Evolutionary conservation across 1,284 basidiomycete genomes (phyloP).

Genomic region (Ustilago shanxiensis): DNA sequence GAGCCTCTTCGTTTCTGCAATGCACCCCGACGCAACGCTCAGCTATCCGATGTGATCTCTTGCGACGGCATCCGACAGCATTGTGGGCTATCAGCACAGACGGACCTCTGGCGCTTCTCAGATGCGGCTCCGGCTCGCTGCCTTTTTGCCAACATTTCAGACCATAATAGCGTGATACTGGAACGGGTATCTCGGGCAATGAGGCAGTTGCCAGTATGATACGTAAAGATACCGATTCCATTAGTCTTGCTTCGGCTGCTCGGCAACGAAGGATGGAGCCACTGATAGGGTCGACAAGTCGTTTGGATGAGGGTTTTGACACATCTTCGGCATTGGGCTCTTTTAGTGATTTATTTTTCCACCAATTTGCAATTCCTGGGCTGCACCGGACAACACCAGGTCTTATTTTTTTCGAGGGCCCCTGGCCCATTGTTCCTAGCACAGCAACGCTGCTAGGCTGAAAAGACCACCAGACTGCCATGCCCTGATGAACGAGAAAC

Average conservation of each 20-base stretch:
- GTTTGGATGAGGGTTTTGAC: slow-evolving; percentile 5
- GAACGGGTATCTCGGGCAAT: no score
- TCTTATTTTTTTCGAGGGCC: not conserved
- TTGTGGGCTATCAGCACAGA: not conserved
- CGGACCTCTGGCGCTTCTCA: not conserved
- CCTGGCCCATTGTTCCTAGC: not conserved
- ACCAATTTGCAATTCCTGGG: not conserved
- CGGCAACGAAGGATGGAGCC: not conserved
- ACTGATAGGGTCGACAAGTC: not conserved
- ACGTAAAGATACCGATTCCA: no score
- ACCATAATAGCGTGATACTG: not conserved
- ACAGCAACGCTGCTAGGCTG: not conserved
- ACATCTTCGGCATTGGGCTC: not conserved
- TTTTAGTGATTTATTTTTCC: not conserved
- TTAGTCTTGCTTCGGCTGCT: no score
- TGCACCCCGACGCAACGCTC: not conserved
- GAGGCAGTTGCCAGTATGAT: no score
- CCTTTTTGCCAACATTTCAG: not conserved
- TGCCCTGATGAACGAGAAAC: no score
- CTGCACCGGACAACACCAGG: no score
- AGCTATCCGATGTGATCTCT: not conserved
- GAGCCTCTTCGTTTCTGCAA: not conserved
- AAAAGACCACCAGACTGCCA: not conserved
- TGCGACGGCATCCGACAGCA: not conserved
- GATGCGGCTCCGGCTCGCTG: not conserved